These are phyloP conservation scores for Colletotrichum cuscutae DNA, from an alignment of 2,329 filamentous ascomycete genomes.

Conservation along the genomic window DNA sequence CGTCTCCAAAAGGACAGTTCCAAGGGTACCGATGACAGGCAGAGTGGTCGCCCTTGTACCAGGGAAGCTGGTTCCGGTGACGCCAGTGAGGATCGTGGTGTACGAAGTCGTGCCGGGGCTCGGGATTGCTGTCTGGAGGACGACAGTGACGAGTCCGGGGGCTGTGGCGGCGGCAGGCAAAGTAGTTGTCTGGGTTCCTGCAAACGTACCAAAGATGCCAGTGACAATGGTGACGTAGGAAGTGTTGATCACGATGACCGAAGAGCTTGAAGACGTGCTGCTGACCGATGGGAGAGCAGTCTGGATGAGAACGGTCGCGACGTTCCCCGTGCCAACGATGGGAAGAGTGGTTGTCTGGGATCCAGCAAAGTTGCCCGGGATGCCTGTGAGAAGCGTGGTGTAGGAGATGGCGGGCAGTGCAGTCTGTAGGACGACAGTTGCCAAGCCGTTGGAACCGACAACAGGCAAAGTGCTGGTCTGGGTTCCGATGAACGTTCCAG, in stretches of 20 bases:
- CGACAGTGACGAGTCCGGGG: conserved; percentile 15
- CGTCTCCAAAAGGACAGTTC: conserved; percentile 13
- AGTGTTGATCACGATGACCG: conserved; percentile 5
- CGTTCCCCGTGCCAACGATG: not conserved
- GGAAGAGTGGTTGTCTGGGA: not conserved
- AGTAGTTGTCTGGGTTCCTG: conserved; percentile 20
- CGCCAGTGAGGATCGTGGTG: conserved; percentile 10
- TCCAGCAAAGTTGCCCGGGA: not conserved
- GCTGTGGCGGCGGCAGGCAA: conserved; percentile 11
- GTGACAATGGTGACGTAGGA: conserved; percentile 15
- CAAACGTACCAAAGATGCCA: conserved; percentile 8
- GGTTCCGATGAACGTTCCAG: not conserved
- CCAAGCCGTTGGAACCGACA: not conserved
- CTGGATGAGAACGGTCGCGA: conserved; percentile 4
- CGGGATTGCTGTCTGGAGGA: conserved; percentile 17
- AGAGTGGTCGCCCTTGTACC: conserved; percentile 3
- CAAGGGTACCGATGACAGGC: not conserved
- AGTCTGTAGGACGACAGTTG: not conserved
- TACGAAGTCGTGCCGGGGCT: conserved; percentile 2
- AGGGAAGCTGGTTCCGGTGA: not conserved
- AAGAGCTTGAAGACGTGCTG: not conserved
- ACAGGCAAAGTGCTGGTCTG: not conserved
- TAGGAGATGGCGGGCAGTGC: not conserved
- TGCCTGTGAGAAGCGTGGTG: not conserved
- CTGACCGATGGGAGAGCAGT: not conserved